Percentiles rank a stretch among this genome's conserved stretches.
These are phyloP conservation scores for Lepraria neglecta DNA, from an alignment of 495 filamentous ascomycete genomes.

Conservation along the genomic window DNA sequence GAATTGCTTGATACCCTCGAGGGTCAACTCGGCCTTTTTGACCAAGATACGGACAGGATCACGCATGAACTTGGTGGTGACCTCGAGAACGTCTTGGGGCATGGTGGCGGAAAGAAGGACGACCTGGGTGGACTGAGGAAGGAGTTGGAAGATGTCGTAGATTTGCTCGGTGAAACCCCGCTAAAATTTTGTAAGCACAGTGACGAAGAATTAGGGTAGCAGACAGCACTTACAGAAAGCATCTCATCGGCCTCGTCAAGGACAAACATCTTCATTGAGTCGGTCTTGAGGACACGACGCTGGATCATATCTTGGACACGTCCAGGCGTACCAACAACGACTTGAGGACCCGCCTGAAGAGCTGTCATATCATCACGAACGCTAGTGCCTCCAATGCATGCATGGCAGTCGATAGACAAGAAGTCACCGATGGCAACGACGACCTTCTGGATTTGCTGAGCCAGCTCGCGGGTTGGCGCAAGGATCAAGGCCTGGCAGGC, in stretches of 20 bases:
- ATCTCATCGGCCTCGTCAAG: slow-evolving; percentile 99
- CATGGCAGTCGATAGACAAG: slow-evolving; percentile 99
- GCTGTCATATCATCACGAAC: slow-evolving; percentile 97
- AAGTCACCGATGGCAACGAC: slow-evolving; percentile 97
- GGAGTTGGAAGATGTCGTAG: slow-evolving; percentile 98
- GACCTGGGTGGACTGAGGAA: slow-evolving; percentile 95
- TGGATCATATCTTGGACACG: slow-evolving; percentile 99
- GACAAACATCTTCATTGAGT: slow-evolving; percentile 98
- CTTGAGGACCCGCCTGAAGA: slow-evolving; percentile 90
- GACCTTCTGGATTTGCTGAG: slow-evolving; percentile 98
- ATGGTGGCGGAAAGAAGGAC: slow-evolving; percentile 96
- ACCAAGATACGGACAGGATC: slow-evolving; percentile 98
- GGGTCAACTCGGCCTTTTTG: slow-evolving; percentile 98
- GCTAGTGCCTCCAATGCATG: slow-evolving; percentile 97
- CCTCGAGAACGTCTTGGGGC: slow-evolving; percentile 97
- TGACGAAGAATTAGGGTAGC: background rate
- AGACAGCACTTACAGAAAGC: slow-evolving; percentile 65
- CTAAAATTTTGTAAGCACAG: slow-evolving; percentile 34
- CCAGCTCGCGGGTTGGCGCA: slow-evolving; percentile 93
- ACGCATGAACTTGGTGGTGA: slow-evolving; percentile 99
- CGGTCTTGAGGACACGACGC: slow-evolving; percentile 86
- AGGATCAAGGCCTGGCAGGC: slow-evolving; percentile 94
- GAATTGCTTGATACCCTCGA: slow-evolving; percentile 99
- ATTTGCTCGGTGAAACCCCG: slow-evolving; percentile 99
- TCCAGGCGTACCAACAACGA: slow-evolving; percentile 93